Evolutionary conservation across 768 basidiomycete genomes (phyloP), one percentile per base, ranked within the genome.

Genomic region (Suillus placidus): DNA sequence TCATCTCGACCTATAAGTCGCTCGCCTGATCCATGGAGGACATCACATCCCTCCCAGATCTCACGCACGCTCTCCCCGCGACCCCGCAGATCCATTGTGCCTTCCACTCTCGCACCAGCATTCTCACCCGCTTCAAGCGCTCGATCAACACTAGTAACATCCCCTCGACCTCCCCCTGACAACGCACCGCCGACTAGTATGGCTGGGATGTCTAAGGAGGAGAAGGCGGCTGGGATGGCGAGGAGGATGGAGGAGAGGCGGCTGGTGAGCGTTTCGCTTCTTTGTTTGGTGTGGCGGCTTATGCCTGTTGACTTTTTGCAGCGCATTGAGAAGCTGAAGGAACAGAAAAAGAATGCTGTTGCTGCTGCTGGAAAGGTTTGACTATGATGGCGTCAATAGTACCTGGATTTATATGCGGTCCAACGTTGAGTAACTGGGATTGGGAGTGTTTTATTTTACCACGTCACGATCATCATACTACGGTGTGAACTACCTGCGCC

Each of bases 211-310:
- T 84, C 86, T 34, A 97, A 95, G 76, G 97, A 97, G 76, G 95
- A 96, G 70, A 97, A 92, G 76, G 93, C 93, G 2, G 88, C 88
- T n/a, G 94, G 97, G 80, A 91, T 98, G 88, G 91, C 91, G 9
- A 82, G 91, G 68, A 83, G 95, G 66, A 91, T 95, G 73, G 96
- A 98, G 75, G 97, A 98, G 75, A 81, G 97, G 54, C 95, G 91
- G 75, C 88, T 93, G 81, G 94, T 94, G 62, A 23, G 85, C 77
- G 20, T 40, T 37, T 47, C 16, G 63, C 16, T 32, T 3, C 3
- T 18, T 30, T 32, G 61, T 67, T 68, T 4, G 43, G 20, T 40
- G 56, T 69, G 32, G 66, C 6, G 6, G 49, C 3, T 32, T 4
- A 14, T 52, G 43, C 18, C 64, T 9, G 16, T 58, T 35, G 32